Percentiles rank a stretch among this genome's conserved stretches.
These are phyloP conservation scores for Exophiala xenobiotica DNA, from an alignment of 2,329 filamentous ascomycete genomes.

Conservation along the genomic window DNA sequence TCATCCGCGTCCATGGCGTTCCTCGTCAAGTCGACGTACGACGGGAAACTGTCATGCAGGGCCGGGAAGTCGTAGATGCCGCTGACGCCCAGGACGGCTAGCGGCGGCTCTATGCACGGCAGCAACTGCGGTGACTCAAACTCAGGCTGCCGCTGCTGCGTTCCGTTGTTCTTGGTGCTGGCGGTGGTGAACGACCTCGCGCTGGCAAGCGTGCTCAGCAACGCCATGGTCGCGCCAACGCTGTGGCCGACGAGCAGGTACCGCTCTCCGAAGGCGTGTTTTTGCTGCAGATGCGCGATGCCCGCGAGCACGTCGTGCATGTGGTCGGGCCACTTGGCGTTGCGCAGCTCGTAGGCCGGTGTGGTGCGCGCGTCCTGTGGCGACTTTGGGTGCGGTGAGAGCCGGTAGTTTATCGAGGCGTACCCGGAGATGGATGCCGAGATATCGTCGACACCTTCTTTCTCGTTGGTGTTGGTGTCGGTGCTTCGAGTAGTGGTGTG, in stretches of 20 bases:
- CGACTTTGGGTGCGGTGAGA: constrained; percentile 42
- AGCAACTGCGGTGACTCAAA: too few relatives aligned
- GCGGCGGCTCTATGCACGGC: constrained; percentile 35
- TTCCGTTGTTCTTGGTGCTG: too few relatives aligned
- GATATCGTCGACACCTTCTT: too few relatives aligned
- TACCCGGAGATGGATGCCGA: constrained; percentile 37
- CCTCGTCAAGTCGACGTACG: constrained; percentile 42
- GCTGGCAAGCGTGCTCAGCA: constrained; percentile 46
- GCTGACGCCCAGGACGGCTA: constrained; percentile 43
- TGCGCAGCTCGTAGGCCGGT: constrained; percentile 33
- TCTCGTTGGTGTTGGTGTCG: background rate
- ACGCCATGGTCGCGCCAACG: constrained; percentile 48
- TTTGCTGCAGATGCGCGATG: constrained; percentile 42
- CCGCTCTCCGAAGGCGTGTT: constrained; percentile 39
- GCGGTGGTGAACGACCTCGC: too few relatives aligned
- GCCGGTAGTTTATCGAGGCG: constrained; percentile 49
- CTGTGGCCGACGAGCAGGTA: constrained; percentile 50
- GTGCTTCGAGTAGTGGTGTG: too few relatives aligned
- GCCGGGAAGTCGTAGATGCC: constrained; percentile 47
- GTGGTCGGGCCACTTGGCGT: constrained; percentile 47
- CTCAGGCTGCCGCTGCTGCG: too few relatives aligned
- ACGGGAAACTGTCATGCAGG: constrained; percentile 38
- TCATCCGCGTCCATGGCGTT: constrained; percentile 38
- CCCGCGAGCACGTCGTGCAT: constrained; percentile 44
- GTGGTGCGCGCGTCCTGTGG: constrained; percentile 39